Percentiles rank a stretch among this genome's conserved stretches.
Conservation (phyloP, 768 basidiomycete species). For the Podaxis sp. region DNA sequence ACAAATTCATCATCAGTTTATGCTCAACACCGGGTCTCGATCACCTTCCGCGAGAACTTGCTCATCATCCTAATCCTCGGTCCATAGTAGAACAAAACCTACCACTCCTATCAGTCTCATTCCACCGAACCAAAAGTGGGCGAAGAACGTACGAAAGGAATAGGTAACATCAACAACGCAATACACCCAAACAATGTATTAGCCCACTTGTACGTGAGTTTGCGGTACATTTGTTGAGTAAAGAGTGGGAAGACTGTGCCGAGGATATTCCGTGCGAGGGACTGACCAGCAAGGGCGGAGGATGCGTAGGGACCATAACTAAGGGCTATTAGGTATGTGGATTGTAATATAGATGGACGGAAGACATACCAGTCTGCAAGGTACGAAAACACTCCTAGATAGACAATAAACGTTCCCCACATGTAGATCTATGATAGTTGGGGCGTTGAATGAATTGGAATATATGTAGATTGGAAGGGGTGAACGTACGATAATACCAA, state of each 20-base stretch:
- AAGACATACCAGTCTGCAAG: slow-evolving; percentile 55
- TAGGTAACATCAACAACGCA: slow-evolving; percentile 49
- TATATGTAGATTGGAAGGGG: background rate
- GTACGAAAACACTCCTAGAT: slow-evolving; percentile 56
- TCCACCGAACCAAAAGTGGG: background rate
- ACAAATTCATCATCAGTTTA: background rate
- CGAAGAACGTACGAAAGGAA: slow-evolving; percentile 46
- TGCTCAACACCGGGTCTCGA: slow-evolving; percentile 18
- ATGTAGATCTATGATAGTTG: slow-evolving; percentile 38
- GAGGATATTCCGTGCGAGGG: slow-evolving; percentile 51
- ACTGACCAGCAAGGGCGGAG: slow-evolving; percentile 65
- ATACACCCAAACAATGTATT: slow-evolving; percentile 53
- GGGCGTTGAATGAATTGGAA: background rate
- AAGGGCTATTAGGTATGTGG: background rate
- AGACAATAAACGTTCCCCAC: slow-evolving; percentile 49
- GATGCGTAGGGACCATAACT: slow-evolving; percentile 62
- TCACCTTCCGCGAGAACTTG: slow-evolving; percentile 35
- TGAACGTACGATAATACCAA: slow-evolving; percentile 43
- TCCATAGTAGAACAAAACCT: slow-evolving; percentile 42
- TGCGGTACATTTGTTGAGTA: slow-evolving; percentile 52
- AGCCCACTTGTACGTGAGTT: slow-evolving; percentile 56
- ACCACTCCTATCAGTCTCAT: background rate
- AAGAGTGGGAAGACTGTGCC: slow-evolving; percentile 60
- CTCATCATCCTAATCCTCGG: slow-evolving; percentile 35
- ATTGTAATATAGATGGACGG: background rate